phyloP scores from a whole-genome alignment of 2,329 filamentous ascomycete species.

The Fonsecaea pedrosoi region DNA sequence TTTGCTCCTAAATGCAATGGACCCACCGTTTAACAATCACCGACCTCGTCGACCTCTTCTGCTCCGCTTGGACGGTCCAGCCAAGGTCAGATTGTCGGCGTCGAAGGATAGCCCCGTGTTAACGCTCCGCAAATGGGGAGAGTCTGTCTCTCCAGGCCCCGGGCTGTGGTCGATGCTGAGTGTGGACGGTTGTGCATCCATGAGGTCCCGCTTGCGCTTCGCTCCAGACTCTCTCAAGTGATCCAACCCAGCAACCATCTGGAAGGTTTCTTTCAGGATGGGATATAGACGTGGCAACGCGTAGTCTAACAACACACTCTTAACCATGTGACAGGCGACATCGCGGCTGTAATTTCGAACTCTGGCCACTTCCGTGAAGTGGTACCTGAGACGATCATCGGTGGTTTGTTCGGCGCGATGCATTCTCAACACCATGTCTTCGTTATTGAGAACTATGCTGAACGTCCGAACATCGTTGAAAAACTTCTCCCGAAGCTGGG shows the following conservation, averaged over 20 bases:
- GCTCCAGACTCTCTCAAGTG: conserved; percentile 16
- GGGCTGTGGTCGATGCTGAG: neutral
- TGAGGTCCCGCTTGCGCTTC: conserved; percentile 20
- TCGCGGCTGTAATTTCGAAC: conserved; percentile 19
- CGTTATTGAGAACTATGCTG: conserved; percentile 21
- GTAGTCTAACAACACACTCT: conserved; percentile 23
- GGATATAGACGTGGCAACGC: conserved; percentile 18
- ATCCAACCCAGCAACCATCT: conserved; percentile 17
- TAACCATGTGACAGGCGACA: conserved; percentile 20
- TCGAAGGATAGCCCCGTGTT: conserved; percentile 21
- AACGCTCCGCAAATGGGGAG: neutral
- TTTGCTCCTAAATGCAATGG: too few species aligned
- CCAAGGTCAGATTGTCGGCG: conserved; percentile 20
- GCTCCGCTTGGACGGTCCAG: neutral
- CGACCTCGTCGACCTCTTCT: too few species aligned
- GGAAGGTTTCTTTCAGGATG: conserved; percentile 19
- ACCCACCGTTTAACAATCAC: too few species aligned
- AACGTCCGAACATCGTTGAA: conserved; percentile 22
- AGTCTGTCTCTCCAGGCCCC: conserved; percentile 10
- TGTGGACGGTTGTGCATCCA: conserved; percentile 9
- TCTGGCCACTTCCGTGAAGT: conserved; percentile 17
- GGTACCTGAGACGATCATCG: conserved; percentile 11
- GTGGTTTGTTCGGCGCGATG: conserved; percentile 1
- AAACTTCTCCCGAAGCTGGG: conserved; percentile 20
- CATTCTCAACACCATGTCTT: conserved; percentile 19